Evolutionary conservation across 2,329 filamentous ascomycete genomes (phyloP), one percentile per base, ranked within the genome.

Genomic region (Colletotrichum lupini): DNA sequence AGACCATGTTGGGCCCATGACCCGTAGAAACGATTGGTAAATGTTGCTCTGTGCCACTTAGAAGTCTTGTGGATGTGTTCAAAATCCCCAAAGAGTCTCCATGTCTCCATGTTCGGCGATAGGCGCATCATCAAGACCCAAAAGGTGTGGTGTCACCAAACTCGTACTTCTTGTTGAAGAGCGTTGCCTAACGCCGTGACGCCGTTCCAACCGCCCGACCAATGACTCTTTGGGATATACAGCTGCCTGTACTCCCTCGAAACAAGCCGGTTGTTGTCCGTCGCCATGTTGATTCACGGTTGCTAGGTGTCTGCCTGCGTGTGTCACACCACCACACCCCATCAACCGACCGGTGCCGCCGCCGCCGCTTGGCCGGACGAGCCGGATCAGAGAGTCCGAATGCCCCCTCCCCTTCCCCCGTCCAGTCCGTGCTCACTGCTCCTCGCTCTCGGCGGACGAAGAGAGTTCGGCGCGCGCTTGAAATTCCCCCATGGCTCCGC

Each of bases 21-120:
- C 52, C 61, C 61, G 52, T 49, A 55, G 11, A 55, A 55, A 63
- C 35, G 61, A 63, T 63, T 55, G 46, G 61, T 26, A 35, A 7
- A 9, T 63, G 26, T 22, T 62, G 60, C 42, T 32, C 28, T 22
- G 42, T 19, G 37, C n/a, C 30, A n/a, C 26, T 52, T 7, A 8
- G 11, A 49, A 49, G 42, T 61, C 37, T 42, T 42, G 37, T 42
- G 37, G 37, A 42, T 19, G 37, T 42, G 37, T 42, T 19, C 37
- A 19, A 42, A 42, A 42, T 42, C 60, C 32, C 42, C 22, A 22
- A 16, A n/a, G 52, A 52, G 30, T 30, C 59, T 62, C 37, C 14
- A 19, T 35, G 59, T 30, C 37, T 42, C 37, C 37, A 42, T 42
- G 37, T 42, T 42, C 52, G 42, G 42, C 42, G 42, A 49, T 22